phyloP scores from a whole-genome alignment of 257 asterid genomes.

The Anisodus acutangulus region DNA sequence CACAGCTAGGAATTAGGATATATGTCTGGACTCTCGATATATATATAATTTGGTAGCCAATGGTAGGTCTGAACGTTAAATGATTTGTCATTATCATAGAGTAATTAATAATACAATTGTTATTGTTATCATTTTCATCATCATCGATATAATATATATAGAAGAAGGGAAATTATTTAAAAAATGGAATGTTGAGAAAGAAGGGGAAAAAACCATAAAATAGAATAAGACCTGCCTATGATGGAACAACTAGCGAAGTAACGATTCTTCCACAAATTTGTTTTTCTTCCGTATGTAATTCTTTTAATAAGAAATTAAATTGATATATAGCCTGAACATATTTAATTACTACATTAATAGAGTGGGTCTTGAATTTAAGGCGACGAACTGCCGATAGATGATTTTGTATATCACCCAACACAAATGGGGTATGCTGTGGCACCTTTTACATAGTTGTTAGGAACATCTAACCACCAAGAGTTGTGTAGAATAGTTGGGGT shows the following conservation, averaged over 20 bases:
- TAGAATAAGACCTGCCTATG: not conserved
- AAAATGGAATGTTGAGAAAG: not conserved
- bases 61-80: slow-evolving; percentile 15
- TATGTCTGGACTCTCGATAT: not conserved
- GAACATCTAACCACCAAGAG: not conserved
- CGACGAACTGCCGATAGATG: not conserved
- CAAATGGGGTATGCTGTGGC: not conserved
- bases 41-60: not conserved
- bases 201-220: not conserved
- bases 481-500: not conserved
- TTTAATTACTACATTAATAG: not conserved
- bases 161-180: not conserved
- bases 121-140: not conserved
- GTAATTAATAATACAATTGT: not conserved
- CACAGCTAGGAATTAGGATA: not conserved
- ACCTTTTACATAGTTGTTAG: not conserved
- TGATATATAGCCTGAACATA: not conserved
- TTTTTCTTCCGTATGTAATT: not conserved
- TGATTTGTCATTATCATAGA: not conserved
- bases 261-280: not conserved
- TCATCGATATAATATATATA: not conserved
- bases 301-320: not conserved
- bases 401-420: slow-evolving; percentile 20
- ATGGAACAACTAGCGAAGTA: not conserved
- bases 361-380: not conserved